Evolutionary conservation across 495 filamentous ascomycete species (phyloP).

Genomic region (Pyronema domesticum): DNA sequence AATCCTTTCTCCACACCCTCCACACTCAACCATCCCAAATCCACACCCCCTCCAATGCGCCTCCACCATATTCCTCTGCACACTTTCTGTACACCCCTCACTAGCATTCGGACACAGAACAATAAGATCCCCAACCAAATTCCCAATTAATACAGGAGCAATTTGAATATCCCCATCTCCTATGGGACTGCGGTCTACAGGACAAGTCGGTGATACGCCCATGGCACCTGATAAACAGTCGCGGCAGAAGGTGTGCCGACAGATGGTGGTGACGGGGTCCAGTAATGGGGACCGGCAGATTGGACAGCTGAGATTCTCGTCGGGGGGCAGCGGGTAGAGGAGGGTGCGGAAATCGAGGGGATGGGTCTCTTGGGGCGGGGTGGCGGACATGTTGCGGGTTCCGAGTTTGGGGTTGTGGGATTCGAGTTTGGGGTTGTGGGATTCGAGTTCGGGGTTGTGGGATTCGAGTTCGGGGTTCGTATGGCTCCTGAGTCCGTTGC

Average conservation of each 20-base stretch:
- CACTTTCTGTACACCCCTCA: constrained; percentile 38
- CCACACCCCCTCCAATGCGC: constrained; percentile 47
- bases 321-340: constrained; percentile 41
- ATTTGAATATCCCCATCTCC: constrained; percentile 13
- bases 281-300: constrained; percentile 55
- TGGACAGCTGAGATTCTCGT: constrained; percentile 50
- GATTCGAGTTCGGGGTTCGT: neutral
- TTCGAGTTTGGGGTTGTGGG: no score
- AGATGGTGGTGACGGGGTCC: constrained; percentile 41
- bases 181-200: constrained; percentile 23
- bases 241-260: constrained; percentile 52
- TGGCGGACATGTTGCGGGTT: neutral
- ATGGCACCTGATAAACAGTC: constrained; percentile 40
- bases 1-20: constrained; percentile 35
- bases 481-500: no score
- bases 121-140: constrained; percentile 45
- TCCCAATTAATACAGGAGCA: constrained; percentile 23
- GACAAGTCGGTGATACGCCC: constrained; percentile 27
- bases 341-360: constrained; percentile 41
- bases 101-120: constrained; percentile 42
- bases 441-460: no score
- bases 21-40: constrained; percentile 39
- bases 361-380: constrained; percentile 2
- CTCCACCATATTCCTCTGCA: constrained; percentile 39
- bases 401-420: no score